phyloP scores from a whole-genome alignment of 75 land plant species.

The Gnetum montanum region DNA sequence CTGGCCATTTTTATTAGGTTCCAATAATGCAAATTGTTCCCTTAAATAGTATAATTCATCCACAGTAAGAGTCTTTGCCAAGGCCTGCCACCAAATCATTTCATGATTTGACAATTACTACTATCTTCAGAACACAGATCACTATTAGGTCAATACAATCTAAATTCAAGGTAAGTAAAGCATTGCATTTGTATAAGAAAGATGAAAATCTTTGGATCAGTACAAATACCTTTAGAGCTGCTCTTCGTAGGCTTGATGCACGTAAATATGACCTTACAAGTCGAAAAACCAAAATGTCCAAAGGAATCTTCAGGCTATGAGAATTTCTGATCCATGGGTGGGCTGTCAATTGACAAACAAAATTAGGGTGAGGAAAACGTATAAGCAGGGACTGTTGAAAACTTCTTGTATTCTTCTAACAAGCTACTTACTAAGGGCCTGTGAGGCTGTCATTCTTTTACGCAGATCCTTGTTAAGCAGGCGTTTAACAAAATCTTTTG shows the following conservation, averaged over 20 bases:
- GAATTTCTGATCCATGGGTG: slow-evolving; percentile 75
- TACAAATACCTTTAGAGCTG: slow-evolving; percentile 70
- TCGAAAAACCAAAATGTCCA: slow-evolving; percentile 69
- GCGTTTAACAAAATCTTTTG: slow-evolving; percentile 88
- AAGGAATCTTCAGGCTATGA: slow-evolving; percentile 50
- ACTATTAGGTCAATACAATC: too few relatives aligned
- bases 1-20: slow-evolving; percentile 64
- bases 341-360: slow-evolving; percentile 24
- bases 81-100: slow-evolving; percentile 57
- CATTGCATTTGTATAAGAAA: too few relatives aligned
- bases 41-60: slow-evolving; percentile 62
- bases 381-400: neutral
- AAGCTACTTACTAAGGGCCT: slow-evolving; percentile 74
- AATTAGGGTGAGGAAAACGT: too few relatives aligned
- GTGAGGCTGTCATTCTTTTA: slow-evolving; percentile 82
- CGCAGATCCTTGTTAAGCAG: slow-evolving; percentile 73
- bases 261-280: slow-evolving; percentile 64
- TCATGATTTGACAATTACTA: too few relatives aligned
- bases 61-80: slow-evolving; percentile 66
- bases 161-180: too few relatives aligned
- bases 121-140: too few relatives aligned
- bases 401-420: too few relatives aligned
- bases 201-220: too few relatives aligned
- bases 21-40: slow-evolving; percentile 62
- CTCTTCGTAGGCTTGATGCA: slow-evolving; percentile 62